Base-by-base conservation (phyloP, 2,329 filamentous ascomycete genomes). In the Calcarisporium arbuscula region DNA sequence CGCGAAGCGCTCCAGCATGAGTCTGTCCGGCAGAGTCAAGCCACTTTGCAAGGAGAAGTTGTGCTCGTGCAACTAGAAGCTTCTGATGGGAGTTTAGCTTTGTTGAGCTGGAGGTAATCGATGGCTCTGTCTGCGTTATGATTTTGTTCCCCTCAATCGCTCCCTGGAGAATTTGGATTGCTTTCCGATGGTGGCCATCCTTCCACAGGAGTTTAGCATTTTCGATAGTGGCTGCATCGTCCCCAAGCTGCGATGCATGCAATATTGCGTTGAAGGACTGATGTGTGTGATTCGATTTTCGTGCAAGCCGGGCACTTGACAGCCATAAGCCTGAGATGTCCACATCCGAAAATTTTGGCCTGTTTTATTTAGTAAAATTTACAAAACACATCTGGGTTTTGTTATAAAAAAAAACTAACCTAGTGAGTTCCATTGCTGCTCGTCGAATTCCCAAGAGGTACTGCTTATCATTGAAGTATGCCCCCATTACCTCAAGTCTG, bases 221-320 rank as follows among this genome's bases (percentile, higher is more conserved):
- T 56, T 98, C 94, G 41, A 98, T 92, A 8, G 86, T 90, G 9
- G 90, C 87, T 3, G 85, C 86, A 39, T 84, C 80, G 46, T 95
- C 87, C 15, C 86, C 85, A 9, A 95, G 73, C 41, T 82, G 77
- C 16, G 85, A 82, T 9, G 94, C 92, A 59, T 92, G 87, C 3
- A 96, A 71, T 17, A 96, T 87, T 11, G 90, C 88, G 54, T 94
- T 92, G 64, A 95, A 95, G 1, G 92, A 94, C 47, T 90, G 88
- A 35, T 87, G 82, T 35, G 81, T 81, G 12, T 84, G 83, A 41
- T 85, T 84, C 7, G 83, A 77, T 61, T 96, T 95, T 38, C 92
- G 77, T 14, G 90, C 88, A 19, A 98, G 71, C 42, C 83, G 78
- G 27, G 90, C 87, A 47, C 82, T 94, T 3, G 80, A 78, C 3